A percentile compares a stretch with the other conserved stretches of the same genome.
These are phyloP conservation scores for Melocanna baccifera DNA, from an alignment of 176 grass and related monocot genomes.

Conservation along the genomic window DNA sequence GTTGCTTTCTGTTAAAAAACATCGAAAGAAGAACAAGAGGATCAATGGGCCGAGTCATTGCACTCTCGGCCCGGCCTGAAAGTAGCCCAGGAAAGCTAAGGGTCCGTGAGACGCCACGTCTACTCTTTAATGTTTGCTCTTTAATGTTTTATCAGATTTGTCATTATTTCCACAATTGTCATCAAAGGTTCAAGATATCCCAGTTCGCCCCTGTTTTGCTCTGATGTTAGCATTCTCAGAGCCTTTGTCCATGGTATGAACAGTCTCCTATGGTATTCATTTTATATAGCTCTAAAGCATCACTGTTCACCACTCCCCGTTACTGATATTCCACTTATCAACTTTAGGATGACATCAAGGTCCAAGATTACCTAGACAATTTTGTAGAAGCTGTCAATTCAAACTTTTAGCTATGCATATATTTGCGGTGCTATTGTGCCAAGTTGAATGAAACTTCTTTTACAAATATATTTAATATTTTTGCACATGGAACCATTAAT, in stretches of 20 bases:
- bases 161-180: slow-evolving; percentile 54
- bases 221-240: slow-evolving; percentile 93
- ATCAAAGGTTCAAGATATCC: slow-evolving; percentile 61
- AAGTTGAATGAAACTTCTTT: neutral
- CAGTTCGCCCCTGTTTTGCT: slow-evolving; percentile 70
- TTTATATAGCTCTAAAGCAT: slow-evolving; percentile 1
- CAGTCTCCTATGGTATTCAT: neutral
- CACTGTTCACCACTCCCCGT: neutral
- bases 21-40: neutral
- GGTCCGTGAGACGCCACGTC: slow-evolving; percentile 41
- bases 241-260: slow-evolving; percentile 62
- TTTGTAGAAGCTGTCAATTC: neutral
- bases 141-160: slow-evolving; percentile 58
- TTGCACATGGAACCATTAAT: neutral
- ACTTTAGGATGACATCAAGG: neutral
- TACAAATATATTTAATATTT: neutral
- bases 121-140: neutral
- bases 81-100: neutral
- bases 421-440: neutral
- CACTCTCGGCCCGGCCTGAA: neutral
- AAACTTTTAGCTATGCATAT: neutral
- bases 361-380: neutral
- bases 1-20: neutral
- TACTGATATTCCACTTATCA: neutral
- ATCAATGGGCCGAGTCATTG: neutral